Evolutionary conservation across 2,329 filamentous ascomycete genomes (phyloP), one percentile per base, ranked within the genome.

Genomic region (Beauveria varroae): DNA sequence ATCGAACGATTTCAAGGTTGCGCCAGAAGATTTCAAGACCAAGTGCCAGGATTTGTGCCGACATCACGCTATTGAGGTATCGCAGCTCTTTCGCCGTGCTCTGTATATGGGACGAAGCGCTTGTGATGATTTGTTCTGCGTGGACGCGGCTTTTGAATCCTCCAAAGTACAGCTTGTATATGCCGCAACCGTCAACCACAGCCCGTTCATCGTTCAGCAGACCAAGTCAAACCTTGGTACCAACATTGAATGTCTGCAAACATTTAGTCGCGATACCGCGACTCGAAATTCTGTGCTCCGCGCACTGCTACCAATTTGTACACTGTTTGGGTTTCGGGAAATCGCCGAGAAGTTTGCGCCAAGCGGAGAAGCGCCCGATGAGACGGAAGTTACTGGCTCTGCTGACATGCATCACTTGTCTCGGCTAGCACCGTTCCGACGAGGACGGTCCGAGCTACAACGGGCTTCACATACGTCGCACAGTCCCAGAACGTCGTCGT

Each of bases 81-180:
- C 66, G 3, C 56, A 63, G n/a, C 64, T 69, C 18, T 59, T 69
- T 14, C 60, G 63, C 28, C 59, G 51, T 22, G 67, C 63, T 12
- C 52, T 68, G 46, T 46, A 16, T 20, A 62, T 62, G 30, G 64
- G 63, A 9, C 55, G 57, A 16, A 57, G 22, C 3, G 61, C 63
- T 10, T 67, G 69, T 40, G 67, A 68, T 47, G 68, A 70, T 44
- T 61, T 64, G 4, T 65, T 66, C 43, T 66, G 65, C 28, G 60
- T 64, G 16, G 66, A 65, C 44, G 67, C 66, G 18, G 63, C 65
- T 9, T 62, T 66, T 24, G 68, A 70, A 54, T 65, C 68, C 7
- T 63, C 67, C 51, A 70, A 70, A 52, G 66, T 70, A 22, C 68
- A 69, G 24, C 65, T 69, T 30, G 64, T 70, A 8, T 67, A 68